Evolutionary conservation across 352 stramenopile genomes (phyloP).

Genomic region (Globisporangium viniferum): DNA sequence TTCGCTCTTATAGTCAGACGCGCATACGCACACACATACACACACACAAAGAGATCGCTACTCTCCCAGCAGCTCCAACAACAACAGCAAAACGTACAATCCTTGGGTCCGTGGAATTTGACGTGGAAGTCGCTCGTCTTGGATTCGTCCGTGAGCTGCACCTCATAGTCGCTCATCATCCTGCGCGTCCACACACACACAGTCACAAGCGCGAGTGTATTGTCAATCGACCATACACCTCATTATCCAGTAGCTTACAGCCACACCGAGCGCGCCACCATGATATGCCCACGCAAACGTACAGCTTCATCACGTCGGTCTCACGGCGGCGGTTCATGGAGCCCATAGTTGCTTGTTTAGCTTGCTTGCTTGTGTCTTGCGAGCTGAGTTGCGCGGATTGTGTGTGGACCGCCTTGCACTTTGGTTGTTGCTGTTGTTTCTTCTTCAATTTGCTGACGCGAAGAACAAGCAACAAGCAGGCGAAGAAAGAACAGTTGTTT

Average conservation of each 20-base stretch:
- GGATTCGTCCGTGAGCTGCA: conserved; percentile 78
- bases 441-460: conserved; percentile 13
- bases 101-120: conserved; percentile 83
- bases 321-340: conserved; percentile 82
- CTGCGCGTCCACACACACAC: conserved; percentile 24
- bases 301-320: conserved; percentile 91
- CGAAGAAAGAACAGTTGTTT: conserved; percentile 15
- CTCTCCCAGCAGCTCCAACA: background rate
- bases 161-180: conserved; percentile 91
- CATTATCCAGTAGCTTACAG: background rate
- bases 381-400: background rate
- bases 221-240: background rate
- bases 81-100: conserved; percentile 47
- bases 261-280: background rate
- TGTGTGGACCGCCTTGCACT: background rate
- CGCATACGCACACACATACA: background rate
- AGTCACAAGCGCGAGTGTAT: background rate
- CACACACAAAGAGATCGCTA: background rate
- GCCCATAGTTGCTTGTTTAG: conserved; percentile 31
- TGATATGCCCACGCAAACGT: conserved; percentile 15
- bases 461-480: conserved; percentile 13
- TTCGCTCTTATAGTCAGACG: background rate
- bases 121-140: conserved; percentile 83
- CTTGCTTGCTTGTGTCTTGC: background rate
- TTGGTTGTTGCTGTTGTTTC: background rate